These are phyloP conservation scores for Trichoderma sp. DNA, from an alignment of 2,329 filamentous ascomycete species.

Conservation along the genomic window DNA sequence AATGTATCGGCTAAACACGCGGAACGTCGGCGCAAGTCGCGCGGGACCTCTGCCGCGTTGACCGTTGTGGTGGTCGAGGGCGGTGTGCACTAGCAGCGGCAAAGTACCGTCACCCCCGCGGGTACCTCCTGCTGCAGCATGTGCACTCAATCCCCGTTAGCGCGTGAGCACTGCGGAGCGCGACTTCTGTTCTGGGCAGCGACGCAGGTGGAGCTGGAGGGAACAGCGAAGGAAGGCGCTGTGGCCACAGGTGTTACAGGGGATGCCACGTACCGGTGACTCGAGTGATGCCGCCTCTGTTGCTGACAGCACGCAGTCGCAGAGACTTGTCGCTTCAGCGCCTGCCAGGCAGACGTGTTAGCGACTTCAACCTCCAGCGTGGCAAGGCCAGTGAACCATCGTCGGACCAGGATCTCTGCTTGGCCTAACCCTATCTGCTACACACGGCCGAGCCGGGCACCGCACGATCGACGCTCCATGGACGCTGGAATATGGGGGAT, in stretches of 20 bases:
- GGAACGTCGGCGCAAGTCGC: no score
- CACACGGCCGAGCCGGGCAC: slow-evolving; percentile 29
- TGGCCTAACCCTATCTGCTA: slow-evolving; percentile 28
- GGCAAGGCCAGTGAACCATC: slow-evolving; percentile 13
- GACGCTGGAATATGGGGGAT: background rate
- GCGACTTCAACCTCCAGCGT: background rate
- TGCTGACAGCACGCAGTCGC: background rate
- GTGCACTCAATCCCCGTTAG: background rate
- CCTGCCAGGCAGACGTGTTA: slow-evolving; percentile 15
- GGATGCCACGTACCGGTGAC: background rate
- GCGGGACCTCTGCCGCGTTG: no score
- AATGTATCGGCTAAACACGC: no score
- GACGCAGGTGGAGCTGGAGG: background rate
- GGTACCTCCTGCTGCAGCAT: background rate
- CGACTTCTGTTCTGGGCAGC: slow-evolving; percentile 16
- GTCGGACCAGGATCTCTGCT: slow-evolving; percentile 21
- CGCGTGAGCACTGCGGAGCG: background rate
- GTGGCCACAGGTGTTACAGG: background rate
- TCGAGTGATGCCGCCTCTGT: accelerated
- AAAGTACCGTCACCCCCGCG: background rate
- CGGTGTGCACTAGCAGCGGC: background rate
- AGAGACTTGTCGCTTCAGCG: background rate
- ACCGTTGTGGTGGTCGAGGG: background rate
- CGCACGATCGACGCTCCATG: slow-evolving; percentile 25
- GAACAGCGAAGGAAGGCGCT: background rate